Conservation (phyloP, 2,329 filamentous ascomycete genomes). For the Fusarium sarcochroum region DNA sequence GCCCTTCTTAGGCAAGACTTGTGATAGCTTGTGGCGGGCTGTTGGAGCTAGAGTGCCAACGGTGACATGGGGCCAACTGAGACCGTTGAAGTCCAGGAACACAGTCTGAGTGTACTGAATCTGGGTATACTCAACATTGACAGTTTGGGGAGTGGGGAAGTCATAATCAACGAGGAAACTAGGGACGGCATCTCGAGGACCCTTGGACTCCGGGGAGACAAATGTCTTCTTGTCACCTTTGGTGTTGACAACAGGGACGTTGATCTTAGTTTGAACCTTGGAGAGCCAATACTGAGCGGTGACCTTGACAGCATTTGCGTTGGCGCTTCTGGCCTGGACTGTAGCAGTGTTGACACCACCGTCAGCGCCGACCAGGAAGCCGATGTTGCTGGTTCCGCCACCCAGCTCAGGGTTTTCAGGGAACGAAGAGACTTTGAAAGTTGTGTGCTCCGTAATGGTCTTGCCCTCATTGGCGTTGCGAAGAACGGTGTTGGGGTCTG, state of each 20-base stretch:
- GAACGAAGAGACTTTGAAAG: slow-evolving; percentile 51
- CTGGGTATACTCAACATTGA: slow-evolving; percentile 42
- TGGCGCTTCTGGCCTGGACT: slow-evolving; percentile 38
- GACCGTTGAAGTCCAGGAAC: slow-evolving; percentile 20
- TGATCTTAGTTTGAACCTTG: slow-evolving; percentile 30
- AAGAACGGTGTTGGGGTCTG: slow-evolving; percentile 50
- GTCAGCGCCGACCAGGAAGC: slow-evolving; percentile 34
- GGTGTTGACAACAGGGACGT: slow-evolving; percentile 21
- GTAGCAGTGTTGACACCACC: slow-evolving; percentile 49
- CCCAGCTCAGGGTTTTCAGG: slow-evolving; percentile 38
- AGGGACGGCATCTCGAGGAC: slow-evolving; percentile 31
- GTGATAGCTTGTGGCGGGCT: slow-evolving; percentile 1
- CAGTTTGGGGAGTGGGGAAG: slow-evolving; percentile 22
- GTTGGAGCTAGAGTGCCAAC: slow-evolving; percentile 39
- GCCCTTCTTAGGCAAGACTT: neutral
- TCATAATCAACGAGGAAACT: slow-evolving; percentile 27
- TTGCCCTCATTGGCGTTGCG: slow-evolving; percentile 49
- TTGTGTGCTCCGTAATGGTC: slow-evolving; percentile 50
- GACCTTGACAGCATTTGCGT: slow-evolving; percentile 33
- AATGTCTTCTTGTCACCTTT: slow-evolving; percentile 3
- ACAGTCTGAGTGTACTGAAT: slow-evolving; percentile 56
- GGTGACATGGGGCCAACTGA: slow-evolving; percentile 35
- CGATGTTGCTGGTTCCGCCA: slow-evolving; percentile 49
- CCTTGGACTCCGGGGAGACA: slow-evolving; percentile 13
- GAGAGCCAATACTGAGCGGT: slow-evolving; percentile 42